phyloP scores from a whole-genome alignment of 2,329 filamentous ascomycete species.

The Monosporascus sp. region DNA sequence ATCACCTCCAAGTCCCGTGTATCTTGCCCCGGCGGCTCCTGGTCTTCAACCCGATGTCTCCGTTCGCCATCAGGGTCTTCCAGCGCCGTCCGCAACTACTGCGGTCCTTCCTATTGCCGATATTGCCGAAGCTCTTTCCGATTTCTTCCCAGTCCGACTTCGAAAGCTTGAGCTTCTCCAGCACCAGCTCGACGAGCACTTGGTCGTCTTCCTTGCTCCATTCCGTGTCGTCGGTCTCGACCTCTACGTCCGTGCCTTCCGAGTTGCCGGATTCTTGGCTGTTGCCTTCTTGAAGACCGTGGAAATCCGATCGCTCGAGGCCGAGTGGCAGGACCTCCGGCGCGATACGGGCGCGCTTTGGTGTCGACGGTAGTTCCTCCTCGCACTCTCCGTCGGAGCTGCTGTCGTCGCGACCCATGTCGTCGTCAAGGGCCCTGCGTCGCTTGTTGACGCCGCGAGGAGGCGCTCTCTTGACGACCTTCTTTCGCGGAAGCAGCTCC shows the following conservation, averaged over 20 bases:
- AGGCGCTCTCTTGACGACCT: slow-evolving; percentile 46
- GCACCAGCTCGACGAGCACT: slow-evolving; percentile 60
- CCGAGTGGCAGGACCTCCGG: slow-evolving; percentile 56
- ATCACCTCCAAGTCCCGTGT: slow-evolving; percentile 51
- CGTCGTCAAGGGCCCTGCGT: slow-evolving; percentile 42
- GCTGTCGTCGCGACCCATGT: slow-evolving; percentile 36
- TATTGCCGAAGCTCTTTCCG: slow-evolving; percentile 50
- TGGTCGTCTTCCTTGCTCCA: slow-evolving; percentile 62
- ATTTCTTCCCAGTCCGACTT: slow-evolving; percentile 65
- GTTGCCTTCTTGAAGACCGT: slow-evolving; percentile 38
- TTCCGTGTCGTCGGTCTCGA: slow-evolving; percentile 39
- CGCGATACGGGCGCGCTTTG: slow-evolving; percentile 55
- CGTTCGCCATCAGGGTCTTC: slow-evolving; percentile 55
- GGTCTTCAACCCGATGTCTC: slow-evolving; percentile 54
- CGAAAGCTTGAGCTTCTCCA: slow-evolving; percentile 60
- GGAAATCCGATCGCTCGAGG: slow-evolving; percentile 53
- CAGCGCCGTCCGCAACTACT: slow-evolving; percentile 53
- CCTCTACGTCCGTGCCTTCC: slow-evolving; percentile 34
- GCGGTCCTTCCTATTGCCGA: slow-evolving; percentile 39
- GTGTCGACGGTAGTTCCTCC: slow-evolving; percentile 41
- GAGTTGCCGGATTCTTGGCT: slow-evolving; percentile 19
- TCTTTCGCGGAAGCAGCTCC: slow-evolving; percentile 32
- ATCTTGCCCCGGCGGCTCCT: slow-evolving; percentile 41
- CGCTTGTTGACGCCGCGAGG: slow-evolving; percentile 49
- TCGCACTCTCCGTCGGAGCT: slow-evolving; percentile 14